phyloP scores from a whole-genome alignment of 495 filamentous ascomycete genomes.

The Podospora anserina region DNA sequence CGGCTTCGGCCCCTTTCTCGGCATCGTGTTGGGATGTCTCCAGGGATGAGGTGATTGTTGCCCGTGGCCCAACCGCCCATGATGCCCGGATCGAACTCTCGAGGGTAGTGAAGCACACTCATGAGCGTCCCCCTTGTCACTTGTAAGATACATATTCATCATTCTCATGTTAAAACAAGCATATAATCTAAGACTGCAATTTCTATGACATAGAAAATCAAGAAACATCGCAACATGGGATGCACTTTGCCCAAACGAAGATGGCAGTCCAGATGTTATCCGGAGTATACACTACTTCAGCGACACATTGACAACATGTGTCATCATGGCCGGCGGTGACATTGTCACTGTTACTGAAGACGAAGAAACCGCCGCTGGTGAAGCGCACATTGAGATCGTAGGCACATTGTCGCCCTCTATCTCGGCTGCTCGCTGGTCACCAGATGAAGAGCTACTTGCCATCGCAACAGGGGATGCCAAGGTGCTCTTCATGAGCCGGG shows the following conservation, averaged over 20 bases:
- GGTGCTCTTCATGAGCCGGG: slow-evolving; percentile 86
- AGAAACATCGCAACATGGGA: slow-evolving; percentile 78
- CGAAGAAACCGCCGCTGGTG: slow-evolving; percentile 55
- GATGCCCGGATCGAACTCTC: slow-evolving; percentile 65
- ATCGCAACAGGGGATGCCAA: slow-evolving; percentile 76
- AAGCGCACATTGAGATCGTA: slow-evolving; percentile 79
- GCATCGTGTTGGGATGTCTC: slow-evolving; percentile 74
- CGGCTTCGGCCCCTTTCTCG: slow-evolving; percentile 47
- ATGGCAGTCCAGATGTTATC: slow-evolving; percentile 66
- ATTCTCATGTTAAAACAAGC: background rate
- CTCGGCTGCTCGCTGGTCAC: slow-evolving; percentile 86
- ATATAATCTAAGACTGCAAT: background rate
- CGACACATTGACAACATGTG: slow-evolving; percentile 69
- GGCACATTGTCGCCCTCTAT: slow-evolving; percentile 92
- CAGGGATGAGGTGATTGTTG: slow-evolving; percentile 67
- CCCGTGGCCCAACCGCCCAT: slow-evolving; percentile 65
- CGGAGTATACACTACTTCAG: slow-evolving; percentile 78
- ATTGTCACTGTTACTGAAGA: slow-evolving; percentile 81
- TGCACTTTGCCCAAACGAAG: slow-evolving; percentile 66
- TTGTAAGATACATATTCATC: slow-evolving; percentile 37
- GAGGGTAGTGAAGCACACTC: slow-evolving; percentile 45
- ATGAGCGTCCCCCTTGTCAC: slow-evolving; percentile 34
- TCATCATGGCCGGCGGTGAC: slow-evolving; percentile 88
- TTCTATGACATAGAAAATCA: slow-evolving; percentile 24
- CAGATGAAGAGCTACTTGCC: slow-evolving; percentile 86